A percentile compares a stretch with the other conserved stretches of the same genome.
These are phyloP conservation scores for Hondaea fermentalgiana DNA, from an alignment of 108 stramenopile species.

Conservation along the genomic window DNA sequence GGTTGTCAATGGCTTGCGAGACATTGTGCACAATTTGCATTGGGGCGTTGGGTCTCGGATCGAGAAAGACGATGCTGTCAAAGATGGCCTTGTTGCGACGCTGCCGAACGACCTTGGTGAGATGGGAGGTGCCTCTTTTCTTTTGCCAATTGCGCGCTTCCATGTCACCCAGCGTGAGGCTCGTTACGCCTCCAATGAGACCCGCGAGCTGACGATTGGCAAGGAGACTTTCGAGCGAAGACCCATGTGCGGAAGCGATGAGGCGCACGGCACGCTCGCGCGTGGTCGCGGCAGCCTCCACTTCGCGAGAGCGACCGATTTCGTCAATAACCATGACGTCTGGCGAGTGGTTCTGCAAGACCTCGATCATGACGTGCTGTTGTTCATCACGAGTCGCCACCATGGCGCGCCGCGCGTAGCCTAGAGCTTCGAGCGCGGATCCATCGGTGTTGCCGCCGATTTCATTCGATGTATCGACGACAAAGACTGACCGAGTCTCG, in stretches of 20 bases:
- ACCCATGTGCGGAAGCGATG: conserved; percentile 61
- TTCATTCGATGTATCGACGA: neutral
- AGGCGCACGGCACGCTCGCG: conserved; percentile 55
- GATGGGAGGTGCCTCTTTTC: too few species aligned
- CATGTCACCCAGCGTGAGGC: conserved; percentile 37
- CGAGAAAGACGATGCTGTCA: too few species aligned
- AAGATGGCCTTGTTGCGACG: too few species aligned
- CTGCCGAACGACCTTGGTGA: too few species aligned
- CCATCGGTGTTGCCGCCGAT: neutral
- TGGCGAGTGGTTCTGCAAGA: conserved; percentile 63
- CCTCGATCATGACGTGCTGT: conserved; percentile 54
- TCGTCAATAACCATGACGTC: conserved; percentile 60
- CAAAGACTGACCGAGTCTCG: neutral
- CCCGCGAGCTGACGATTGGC: conserved; percentile 47
- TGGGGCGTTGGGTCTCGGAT: too few species aligned
- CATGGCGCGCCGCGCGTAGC: neutral
- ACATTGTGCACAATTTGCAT: too few species aligned
- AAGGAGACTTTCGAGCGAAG: conserved; percentile 37
- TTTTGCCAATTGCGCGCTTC: neutral
- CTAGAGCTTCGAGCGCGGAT: neutral
- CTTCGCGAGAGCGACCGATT: conserved; percentile 48
- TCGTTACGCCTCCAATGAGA: conserved; percentile 47
- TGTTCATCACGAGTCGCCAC: conserved; percentile 44
- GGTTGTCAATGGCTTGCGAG: too few species aligned
- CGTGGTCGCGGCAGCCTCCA: conserved; percentile 46